Evolutionary conservation across 2,329 filamentous ascomycete genomes (phyloP).

Genomic region (Fusarium heterosporum): DNA sequence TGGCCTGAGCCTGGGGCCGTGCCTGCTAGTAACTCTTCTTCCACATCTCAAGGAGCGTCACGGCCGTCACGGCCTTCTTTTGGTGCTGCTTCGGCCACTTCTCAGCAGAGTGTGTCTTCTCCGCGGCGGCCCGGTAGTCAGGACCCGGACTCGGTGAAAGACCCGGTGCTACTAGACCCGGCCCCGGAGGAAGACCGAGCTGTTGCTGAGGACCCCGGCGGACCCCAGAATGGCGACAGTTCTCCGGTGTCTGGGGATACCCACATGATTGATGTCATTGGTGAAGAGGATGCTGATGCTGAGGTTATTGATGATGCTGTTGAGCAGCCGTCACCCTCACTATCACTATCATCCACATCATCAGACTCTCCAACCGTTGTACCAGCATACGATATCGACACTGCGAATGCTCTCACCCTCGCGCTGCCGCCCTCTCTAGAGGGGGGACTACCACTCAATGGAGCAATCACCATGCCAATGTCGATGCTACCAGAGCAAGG

Average conservation of each 20-base stretch:
- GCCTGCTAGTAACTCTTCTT: slow-evolving; percentile 29
- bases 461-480: slow-evolving; percentile 45
- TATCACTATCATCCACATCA: slow-evolving; percentile 40
- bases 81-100: slow-evolving; percentile 22
- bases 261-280: slow-evolving; percentile 43
- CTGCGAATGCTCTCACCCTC: slow-evolving; percentile 41
- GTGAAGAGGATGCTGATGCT: slow-evolving; percentile 30
- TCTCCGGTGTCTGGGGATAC: slow-evolving; percentile 40
- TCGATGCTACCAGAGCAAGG: slow-evolving; percentile 48
- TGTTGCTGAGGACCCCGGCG: slow-evolving; percentile 15
- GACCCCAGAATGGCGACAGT: slow-evolving; percentile 27
- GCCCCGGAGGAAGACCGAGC: slow-evolving; percentile 26
- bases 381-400: slow-evolving; percentile 32
- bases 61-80: slow-evolving; percentile 27
- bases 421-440: slow-evolving; percentile 17
- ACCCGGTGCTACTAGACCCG: slow-evolving; percentile 28
- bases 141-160: slow-evolving; percentile 27
- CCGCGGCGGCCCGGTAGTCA: slow-evolving; percentile 9
- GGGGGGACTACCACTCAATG: slow-evolving; percentile 19
- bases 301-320: slow-evolving; percentile 31
- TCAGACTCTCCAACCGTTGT: slow-evolving; percentile 27
- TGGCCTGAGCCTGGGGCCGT: slow-evolving; percentile 52
- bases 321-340: slow-evolving; percentile 34
- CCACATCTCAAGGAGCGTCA: slow-evolving; percentile 12
- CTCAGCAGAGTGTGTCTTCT: slow-evolving; percentile 23